Evolutionary conservation across 2,329 filamentous ascomycete species (phyloP), one percentile per base, ranked within the genome.

Genomic region (Diaporthe ampelina): DNA sequence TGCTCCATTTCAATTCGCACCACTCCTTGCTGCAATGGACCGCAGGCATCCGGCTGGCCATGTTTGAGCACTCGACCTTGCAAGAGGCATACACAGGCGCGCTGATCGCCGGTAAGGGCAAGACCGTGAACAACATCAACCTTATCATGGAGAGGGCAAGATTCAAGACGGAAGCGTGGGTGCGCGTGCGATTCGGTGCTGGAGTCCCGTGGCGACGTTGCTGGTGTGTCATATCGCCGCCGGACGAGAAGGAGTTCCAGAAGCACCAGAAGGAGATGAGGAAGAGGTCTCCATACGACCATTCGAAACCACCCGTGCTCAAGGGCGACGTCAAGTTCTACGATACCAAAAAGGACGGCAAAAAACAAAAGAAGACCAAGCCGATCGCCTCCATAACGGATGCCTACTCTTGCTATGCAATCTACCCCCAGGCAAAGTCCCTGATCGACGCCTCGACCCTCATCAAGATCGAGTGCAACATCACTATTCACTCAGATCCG

Each of bases 61-160:
- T 98, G 90, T 98, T 93, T 82, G 97, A 99, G 85, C 94, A 98
- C 80, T 92, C 95, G 1, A 95, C 94, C 0, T 86, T 99, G 45
- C 96, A 98, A 81, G 97, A 99, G 84, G 95, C 97, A 0, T 99
- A 99, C 82, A 99, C 97, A 0, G 97, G 97, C 9, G 96, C 96
- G 26, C 87, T 99, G 58, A 97, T 99, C 80, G 97, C 97, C 15
- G 97, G 95, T 72, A 98, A 98, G 85, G 97, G 95, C 74, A 97
- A 95, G 82, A 84, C 85, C 1, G 84, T 99, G 71, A 98, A 98
- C 86, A 97, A 95, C 81, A 98, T 98, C 81, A 93, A 93, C 78
- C 85, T 92, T 35, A 96, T 99, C 77, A 94, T 98, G 89, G 94
- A 97, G 78, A 91, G 94, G 63, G 90, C 93, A 26, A 92, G 89